Evolutionary conservation across 2,329 filamentous ascomycete species (phyloP).

Genomic region (Nannizziopsis arthrosporioides): DNA sequence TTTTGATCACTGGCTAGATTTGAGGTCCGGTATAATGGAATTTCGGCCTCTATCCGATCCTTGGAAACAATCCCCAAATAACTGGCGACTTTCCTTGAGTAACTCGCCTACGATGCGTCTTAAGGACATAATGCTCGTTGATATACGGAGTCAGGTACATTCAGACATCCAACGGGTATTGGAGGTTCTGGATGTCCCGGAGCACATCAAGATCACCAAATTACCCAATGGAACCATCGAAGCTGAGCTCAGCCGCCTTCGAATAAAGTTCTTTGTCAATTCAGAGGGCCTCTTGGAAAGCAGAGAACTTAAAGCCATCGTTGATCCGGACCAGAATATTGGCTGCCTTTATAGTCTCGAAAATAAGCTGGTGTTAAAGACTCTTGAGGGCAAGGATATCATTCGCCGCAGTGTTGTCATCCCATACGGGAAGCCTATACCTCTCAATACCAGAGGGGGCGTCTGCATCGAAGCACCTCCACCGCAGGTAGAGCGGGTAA

Average conservation of each 20-base stretch:
- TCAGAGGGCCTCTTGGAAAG: constrained; percentile 4
- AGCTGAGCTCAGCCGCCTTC: constrained; percentile 37
- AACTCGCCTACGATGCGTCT: background rate
- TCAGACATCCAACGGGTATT: background rate
- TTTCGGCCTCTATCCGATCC: constrained; percentile 18
- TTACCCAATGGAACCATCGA: constrained; percentile 13
- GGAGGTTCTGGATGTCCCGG: background rate
- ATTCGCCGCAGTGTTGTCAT: constrained; percentile 17
- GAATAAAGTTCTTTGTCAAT: constrained; percentile 34
- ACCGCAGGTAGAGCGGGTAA: constrained; percentile 9
- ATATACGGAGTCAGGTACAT: background rate
- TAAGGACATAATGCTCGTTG: background rate
- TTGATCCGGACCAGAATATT: constrained; percentile 19
- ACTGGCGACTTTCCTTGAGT: constrained; percentile 22
- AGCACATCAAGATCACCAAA: background rate
- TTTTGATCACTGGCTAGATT: constrained; percentile 37
- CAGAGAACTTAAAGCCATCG: constrained; percentile 1
- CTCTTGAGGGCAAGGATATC: constrained; percentile 1
- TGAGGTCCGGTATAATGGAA: constrained; percentile 16
- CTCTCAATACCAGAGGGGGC: constrained; percentile 10
- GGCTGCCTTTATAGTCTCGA: constrained; percentile 18
- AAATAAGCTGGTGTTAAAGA: constrained; percentile 20
- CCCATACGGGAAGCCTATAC: constrained; percentile 18
- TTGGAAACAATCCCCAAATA: constrained; percentile 19
- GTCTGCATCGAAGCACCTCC: constrained; percentile 14